Evolutionary conservation across 352 stramenopile genomes (phyloP), one percentile per base, ranked within the genome.

Genomic region (Phytophthora cactorum): DNA sequence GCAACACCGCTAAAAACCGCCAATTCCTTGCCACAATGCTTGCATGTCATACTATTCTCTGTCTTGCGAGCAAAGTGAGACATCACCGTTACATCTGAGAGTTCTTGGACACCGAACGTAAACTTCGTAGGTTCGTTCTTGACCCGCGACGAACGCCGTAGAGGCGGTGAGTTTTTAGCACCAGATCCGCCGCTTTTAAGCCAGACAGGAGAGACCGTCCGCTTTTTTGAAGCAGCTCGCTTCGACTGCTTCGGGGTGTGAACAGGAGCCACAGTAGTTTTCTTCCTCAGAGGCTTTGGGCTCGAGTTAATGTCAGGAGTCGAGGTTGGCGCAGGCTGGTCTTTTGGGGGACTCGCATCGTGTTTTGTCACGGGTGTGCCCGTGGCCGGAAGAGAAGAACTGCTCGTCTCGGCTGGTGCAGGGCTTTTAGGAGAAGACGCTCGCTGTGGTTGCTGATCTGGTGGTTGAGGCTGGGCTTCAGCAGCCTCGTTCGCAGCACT

Each of bases 91-190:
- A 43, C 53, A 6, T 60, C 43, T 4, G 45, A 22, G 11, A 66
- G 46, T 8, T 39, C 10, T 36, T 50, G 41, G 0, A 14, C 44
- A 2, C 50, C 41, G 6, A 27, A 63, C 11, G 55, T 53, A 32
- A 59, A 57, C 14, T 63, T 68, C 0, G 55, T 22, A 15, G 60
- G 15, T n/a, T 66, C 52, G 0, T 15, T 11, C 32, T 77, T 72
- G 7, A 66, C 31, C 15, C 66, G 60, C 4, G 66, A 46, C 1
- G 70, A 78, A 11, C 70, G 66, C 28, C 70, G 55, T 14, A 68
- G 12, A 9, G 34, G 34, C 17, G 11, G 22, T 29, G 32, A 60
- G 2, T 41, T 12, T 10, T 54, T 25, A 7, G 43, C 10, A 9
- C 11, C 54, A 12, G 44, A 63, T 10, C 10, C 17, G 6, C n/a